Conservation (phyloP, 768 basidiomycete genomes). For the Panaeolus papilionaceus region DNA sequence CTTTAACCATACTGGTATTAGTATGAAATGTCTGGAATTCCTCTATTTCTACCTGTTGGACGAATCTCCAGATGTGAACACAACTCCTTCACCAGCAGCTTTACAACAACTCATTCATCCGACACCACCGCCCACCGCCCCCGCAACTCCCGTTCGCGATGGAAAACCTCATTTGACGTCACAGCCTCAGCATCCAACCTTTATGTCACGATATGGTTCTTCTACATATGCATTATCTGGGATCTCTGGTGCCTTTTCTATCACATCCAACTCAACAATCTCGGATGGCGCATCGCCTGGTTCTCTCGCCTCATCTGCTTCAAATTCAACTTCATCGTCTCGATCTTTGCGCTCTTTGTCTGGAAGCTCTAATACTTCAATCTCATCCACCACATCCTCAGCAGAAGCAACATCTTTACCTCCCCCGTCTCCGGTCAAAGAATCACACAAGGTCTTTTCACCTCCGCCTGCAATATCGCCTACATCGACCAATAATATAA, state of each 20-base stretch:
- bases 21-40: conserved; percentile 97
- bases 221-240: conserved; percentile 40
- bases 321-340: conserved; percentile 29
- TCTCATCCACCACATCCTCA: conserved; percentile 42
- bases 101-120: conserved; percentile 19
- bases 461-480: conserved; percentile 11
- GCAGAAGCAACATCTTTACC: background rate
- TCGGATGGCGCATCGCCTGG: conserved; percentile 2
- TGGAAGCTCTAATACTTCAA: conserved; percentile 46
- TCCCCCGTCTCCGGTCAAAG: conserved; percentile 16
- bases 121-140: conserved; percentile 41
- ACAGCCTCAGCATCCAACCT: conserved; percentile 38
- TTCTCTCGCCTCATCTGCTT: conserved; percentile 21
- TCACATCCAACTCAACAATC: conserved; percentile 9
- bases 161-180: conserved; percentile 45
- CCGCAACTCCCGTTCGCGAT: conserved; percentile 46
- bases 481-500: background rate
- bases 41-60: conserved; percentile 94
- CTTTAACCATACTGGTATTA: conserved; percentile 35
- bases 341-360: conserved; percentile 49
- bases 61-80: conserved; percentile 51
- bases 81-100: conserved; percentile 4
- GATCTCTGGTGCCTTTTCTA: conserved; percentile 21
- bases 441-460: conserved; percentile 15
- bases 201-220: conserved; percentile 46